Percentiles rank a stretch among this genome's conserved stretches.
These are phyloP conservation scores for Ceratocystis huliohia DNA, from an alignment of 2,329 filamentous ascomycete genomes.

Conservation along the genomic window DNA sequence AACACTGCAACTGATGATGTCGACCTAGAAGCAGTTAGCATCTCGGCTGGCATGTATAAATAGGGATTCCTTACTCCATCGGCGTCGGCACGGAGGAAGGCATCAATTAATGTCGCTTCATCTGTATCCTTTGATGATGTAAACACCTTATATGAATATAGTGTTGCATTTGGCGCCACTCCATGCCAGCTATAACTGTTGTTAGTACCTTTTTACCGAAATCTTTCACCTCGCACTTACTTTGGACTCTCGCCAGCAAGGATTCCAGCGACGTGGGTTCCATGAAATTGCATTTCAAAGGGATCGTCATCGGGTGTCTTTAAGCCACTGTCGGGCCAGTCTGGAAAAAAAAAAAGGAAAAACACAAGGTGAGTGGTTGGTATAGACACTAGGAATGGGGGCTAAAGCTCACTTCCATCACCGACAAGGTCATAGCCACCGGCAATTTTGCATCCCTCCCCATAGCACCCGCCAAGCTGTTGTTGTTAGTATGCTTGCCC, in stretches of 20 bases:
- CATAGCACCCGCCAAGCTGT: constrained; percentile 32
- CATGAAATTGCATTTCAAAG: constrained; percentile 34
- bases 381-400: neutral
- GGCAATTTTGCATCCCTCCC: constrained; percentile 30
- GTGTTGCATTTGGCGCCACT: constrained; percentile 24
- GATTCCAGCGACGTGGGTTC: constrained; percentile 30
- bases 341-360: neutral
- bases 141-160: constrained; percentile 22
- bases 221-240: constrained; percentile 33
- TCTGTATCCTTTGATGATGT: constrained; percentile 36
- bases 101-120: constrained; percentile 28
- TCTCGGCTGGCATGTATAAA: neutral
- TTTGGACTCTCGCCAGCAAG: constrained; percentile 21
- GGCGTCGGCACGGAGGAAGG: constrained; percentile 29
- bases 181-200: constrained; percentile 19
- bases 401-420: constrained; percentile 15
- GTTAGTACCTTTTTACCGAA: constrained; percentile 21
- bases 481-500: neutral
- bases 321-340: constrained; percentile 27
- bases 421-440: constrained; percentile 32
- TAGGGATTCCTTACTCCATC: constrained; percentile 24
- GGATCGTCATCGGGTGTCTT: constrained; percentile 31
- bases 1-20: constrained; percentile 35
- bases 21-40: constrained; percentile 22
- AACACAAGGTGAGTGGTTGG: neutral